phyloP scores from a whole-genome alignment of 2,329 filamentous ascomycete genomes.

The Paraconiothyrium brasiliense region DNA sequence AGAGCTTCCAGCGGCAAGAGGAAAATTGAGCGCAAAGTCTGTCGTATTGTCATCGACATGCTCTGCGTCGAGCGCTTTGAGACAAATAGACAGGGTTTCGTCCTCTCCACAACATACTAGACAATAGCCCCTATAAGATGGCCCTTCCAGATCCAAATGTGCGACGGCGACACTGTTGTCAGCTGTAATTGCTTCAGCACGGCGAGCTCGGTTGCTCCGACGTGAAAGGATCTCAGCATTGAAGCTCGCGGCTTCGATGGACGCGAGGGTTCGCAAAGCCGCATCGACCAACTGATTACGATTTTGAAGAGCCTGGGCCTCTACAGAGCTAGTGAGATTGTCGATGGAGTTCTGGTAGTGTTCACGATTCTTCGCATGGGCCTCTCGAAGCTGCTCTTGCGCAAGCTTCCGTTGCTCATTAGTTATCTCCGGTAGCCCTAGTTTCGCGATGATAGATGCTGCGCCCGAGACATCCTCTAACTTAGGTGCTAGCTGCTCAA shows the following conservation, averaged over 20 bases:
- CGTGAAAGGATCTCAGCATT: conserved; percentile 45
- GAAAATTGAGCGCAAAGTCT: conserved; percentile 48
- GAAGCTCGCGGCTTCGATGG: conserved; percentile 39
- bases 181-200: conserved; percentile 34
- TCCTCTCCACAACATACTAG: too few relatives aligned
- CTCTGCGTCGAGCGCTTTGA: conserved; percentile 36
- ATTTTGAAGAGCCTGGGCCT: conserved; percentile 22
- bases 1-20: conserved; percentile 41
- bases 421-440: conserved; percentile 24
- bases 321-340: conserved; percentile 24
- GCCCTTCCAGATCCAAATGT: too few relatives aligned
- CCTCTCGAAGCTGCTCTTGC: conserved; percentile 37
- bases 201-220: conserved; percentile 43
- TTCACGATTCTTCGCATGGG: conserved; percentile 40
- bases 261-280: conserved; percentile 37
- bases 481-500: conserved; percentile 38
- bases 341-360: conserved; percentile 30
- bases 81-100: conserved; percentile 44
- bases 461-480: conserved; percentile 44
- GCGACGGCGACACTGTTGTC: conserved; percentile 27
- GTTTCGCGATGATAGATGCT: conserved; percentile 33
- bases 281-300: conserved; percentile 41
- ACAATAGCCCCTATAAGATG: too few relatives aligned
- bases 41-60: conserved; percentile 40
- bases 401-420: conserved; percentile 26